phyloP scores from a whole-genome alignment of 768 basidiomycete genomes.

The Agrocybe chaxingu region DNA sequence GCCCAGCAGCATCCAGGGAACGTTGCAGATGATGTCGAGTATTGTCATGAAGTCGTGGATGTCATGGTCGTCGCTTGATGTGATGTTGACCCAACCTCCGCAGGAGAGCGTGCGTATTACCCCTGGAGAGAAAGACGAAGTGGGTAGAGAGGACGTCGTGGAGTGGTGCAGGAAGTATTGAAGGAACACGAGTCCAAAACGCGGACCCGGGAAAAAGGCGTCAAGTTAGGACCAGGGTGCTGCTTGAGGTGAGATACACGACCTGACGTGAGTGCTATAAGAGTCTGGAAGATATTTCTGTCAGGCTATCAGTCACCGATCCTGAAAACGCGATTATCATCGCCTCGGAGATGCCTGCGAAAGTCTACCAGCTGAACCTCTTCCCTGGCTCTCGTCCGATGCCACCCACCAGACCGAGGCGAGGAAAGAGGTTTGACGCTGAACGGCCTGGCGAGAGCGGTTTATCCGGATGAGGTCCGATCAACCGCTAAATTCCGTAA shows the following conservation, averaged over 20 bases:
- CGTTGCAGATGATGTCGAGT: constrained; percentile 74
- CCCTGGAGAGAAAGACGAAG: constrained; percentile 56
- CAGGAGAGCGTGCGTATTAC: constrained; percentile 75
- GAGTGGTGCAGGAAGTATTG: constrained; percentile 59
- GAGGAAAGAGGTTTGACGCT: too few relatives aligned
- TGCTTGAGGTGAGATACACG: constrained; percentile 9
- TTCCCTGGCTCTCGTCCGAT: too few relatives aligned
- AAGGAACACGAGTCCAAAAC: constrained; percentile 62
- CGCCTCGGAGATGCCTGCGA: too few relatives aligned
- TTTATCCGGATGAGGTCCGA: too few relatives aligned
- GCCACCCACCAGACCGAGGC: too few relatives aligned
- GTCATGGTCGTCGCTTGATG: constrained; percentile 80
- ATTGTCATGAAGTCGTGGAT: constrained; percentile 88
- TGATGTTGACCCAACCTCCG: constrained; percentile 92
- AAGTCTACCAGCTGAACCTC: too few relatives aligned
- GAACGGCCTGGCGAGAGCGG: too few relatives aligned
- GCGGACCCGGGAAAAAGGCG: constrained; percentile 48
- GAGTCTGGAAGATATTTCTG: constrained; percentile 78
- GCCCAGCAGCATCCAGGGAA: constrained; percentile 87
- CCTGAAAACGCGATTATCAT: constrained; percentile 30
- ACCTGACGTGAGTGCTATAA: constrained; percentile 85
- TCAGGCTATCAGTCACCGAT: constrained; percentile 93
- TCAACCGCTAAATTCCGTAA: too few relatives aligned
- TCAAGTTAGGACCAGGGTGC: background rate
- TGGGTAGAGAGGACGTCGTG: constrained; percentile 38